A percentile compares a stretch with the other conserved stretches of the same genome.
Conservation (phyloP, 768 basidiomycete genomes). For the Xerocomellus amylosporus region DNA sequence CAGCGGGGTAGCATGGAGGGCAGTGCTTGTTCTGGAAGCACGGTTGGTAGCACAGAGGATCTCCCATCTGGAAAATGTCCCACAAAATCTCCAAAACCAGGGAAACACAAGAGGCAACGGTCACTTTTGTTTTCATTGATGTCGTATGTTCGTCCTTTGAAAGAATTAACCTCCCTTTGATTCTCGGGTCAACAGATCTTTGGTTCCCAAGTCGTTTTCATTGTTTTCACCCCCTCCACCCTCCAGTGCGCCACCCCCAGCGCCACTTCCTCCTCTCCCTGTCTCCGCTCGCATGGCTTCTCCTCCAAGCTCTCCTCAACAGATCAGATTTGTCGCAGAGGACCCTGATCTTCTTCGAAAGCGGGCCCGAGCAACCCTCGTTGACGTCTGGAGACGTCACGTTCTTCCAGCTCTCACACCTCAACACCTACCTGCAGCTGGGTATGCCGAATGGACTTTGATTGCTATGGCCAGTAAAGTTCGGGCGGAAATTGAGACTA, state of each 20-base stretch:
- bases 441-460: constrained; percentile 34
- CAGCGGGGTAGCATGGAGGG: constrained; percentile 32
- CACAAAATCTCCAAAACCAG: constrained; percentile 32
- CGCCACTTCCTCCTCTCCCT: constrained; percentile 31
- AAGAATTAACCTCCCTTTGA: not conserved
- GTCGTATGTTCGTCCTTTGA: constrained; percentile 37
- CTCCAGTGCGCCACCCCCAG: constrained; percentile 26
- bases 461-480: constrained; percentile 21
- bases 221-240: constrained; percentile 19
- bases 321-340: constrained; percentile 5
- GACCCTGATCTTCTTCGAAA: constrained; percentile 42
- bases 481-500: constrained; percentile 15
- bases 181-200: constrained; percentile 16
- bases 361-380: constrained; percentile 62
- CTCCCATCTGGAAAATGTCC: constrained; percentile 12
- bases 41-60: constrained; percentile 17
- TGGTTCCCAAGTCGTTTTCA: constrained; percentile 34
- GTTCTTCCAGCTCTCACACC: constrained; percentile 51
- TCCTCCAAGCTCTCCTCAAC: constrained; percentile 27
- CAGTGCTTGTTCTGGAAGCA: constrained; percentile 24
- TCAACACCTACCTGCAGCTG: constrained; percentile 34
- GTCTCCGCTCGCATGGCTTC: constrained; percentile 25
- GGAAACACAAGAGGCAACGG: constrained; percentile 65
- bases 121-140: constrained; percentile 71
- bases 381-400: constrained; percentile 64